These are phyloP conservation scores for Wilhelminamyces savonicus DNA, from an alignment of 805 yeast species.

Conservation along the genomic window DNA sequence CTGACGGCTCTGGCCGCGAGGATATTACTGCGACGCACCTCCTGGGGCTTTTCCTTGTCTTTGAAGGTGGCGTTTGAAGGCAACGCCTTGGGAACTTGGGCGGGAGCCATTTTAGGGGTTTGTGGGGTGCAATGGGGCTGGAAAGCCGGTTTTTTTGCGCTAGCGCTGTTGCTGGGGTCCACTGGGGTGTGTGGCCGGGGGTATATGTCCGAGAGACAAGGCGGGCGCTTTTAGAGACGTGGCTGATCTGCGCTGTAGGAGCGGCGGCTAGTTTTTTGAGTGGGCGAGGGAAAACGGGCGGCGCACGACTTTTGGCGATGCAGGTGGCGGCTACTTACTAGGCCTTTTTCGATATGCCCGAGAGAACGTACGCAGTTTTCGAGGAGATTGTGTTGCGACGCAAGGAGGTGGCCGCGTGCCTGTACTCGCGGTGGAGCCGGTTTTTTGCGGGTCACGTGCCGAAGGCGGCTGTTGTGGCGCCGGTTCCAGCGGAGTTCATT, in stretches of 20 bases:
- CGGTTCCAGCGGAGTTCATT: constrained; percentile 28
- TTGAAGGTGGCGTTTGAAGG: constrained; percentile 85
- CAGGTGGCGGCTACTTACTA: no score
- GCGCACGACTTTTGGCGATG: no score
- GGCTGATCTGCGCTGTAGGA: no score
- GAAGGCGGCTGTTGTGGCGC: constrained; percentile 19
- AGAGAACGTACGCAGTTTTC: constrained; percentile 24
- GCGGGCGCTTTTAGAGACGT: no score
- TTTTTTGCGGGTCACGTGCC: constrained; percentile 13
- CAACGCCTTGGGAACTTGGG: constrained; percentile 16
- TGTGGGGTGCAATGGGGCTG: background rate
- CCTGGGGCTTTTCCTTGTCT: constrained; percentile 92
- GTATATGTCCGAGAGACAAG: no score
- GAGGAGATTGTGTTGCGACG: constrained; percentile 17
- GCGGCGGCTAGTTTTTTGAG: no score
- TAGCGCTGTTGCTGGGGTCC: no score
- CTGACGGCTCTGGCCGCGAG: constrained; percentile 92
- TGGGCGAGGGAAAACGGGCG: no score
- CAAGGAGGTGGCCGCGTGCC: constrained; percentile 25
- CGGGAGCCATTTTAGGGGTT: constrained; percentile 9
- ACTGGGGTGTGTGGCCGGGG: no score
- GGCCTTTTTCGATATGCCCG: no score
- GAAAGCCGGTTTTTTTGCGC: background rate
- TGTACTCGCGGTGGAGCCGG: constrained; percentile 30
- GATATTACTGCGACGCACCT: constrained; percentile 83